These are phyloP conservation scores for Coleophoma cylindrospora DNA, from an alignment of 2,329 filamentous ascomycete species.

Conservation along the genomic window DNA sequence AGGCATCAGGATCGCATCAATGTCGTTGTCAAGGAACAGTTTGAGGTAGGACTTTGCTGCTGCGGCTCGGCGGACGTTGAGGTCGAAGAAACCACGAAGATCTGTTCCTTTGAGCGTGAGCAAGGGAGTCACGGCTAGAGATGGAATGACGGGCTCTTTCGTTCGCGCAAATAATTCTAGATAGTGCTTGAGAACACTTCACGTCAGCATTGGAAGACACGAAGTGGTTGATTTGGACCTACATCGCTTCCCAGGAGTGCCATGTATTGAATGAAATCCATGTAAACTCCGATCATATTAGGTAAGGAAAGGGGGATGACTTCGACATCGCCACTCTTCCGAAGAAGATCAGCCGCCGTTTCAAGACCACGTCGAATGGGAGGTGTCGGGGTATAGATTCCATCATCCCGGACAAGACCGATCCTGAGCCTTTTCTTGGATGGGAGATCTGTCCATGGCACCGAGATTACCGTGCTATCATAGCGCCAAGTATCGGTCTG, in stretches of 20 bases:
- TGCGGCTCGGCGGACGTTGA: conserved; percentile 20
- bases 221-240: conserved; percentile 16
- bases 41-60: conserved; percentile 19
- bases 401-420: conserved; percentile 34
- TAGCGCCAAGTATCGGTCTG: conserved; percentile 40
- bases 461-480: conserved; percentile 25
- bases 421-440: conserved; percentile 11
- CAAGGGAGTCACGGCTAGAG: conserved; percentile 32
- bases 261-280: conserved; percentile 31
- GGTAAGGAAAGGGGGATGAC: conserved; percentile 52
- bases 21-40: conserved; percentile 19
- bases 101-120: conserved; percentile 4
- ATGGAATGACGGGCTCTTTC: conserved; percentile 44
- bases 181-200: conserved; percentile 31
- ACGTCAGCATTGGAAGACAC: conserved; percentile 42
- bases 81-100: conserved; percentile 18
- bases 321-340: conserved; percentile 35
- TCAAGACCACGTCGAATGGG: conserved; percentile 40
- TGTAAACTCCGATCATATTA: conserved; percentile 41
- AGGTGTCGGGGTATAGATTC: conserved; percentile 42
- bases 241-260: conserved; percentile 13
- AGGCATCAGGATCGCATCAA: conserved; percentile 49
- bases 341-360: conserved; percentile 31
- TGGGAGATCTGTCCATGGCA: conserved; percentile 6
- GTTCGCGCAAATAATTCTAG: conserved; percentile 36